A percentile compares a stretch with the other conserved stretches of the same genome.
Evolutionary conservation across 2,329 filamentous ascomycete species (phyloP).

Genomic region (Microdochium bolleyi): DNA sequence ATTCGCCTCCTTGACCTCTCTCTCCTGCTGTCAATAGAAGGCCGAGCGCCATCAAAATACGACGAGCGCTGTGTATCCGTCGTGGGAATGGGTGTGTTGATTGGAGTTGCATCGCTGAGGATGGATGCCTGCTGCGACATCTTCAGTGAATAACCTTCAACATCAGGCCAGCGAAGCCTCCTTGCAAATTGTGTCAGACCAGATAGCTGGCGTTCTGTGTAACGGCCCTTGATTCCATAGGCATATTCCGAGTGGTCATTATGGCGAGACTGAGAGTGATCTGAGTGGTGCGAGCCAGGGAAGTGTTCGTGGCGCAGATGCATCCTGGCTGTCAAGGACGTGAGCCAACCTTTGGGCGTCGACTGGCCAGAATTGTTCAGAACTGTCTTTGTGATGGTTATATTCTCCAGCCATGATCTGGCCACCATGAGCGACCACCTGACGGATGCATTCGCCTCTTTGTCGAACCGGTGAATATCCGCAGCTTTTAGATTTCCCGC

Average conservation of each 20-base stretch:
- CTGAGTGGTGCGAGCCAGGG: slow-evolving; percentile 24
- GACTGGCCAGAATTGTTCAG: slow-evolving; percentile 21
- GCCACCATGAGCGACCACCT: slow-evolving; percentile 61
- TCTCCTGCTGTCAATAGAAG: slow-evolving; percentile 16
- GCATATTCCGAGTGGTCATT: slow-evolving; percentile 19
- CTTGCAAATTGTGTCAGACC: slow-evolving; percentile 57
- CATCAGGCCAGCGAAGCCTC: slow-evolving; percentile 54
- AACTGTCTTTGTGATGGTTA: slow-evolving; percentile 43
- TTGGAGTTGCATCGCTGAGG: slow-evolving; percentile 31
- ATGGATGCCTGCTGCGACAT: slow-evolving; percentile 39
- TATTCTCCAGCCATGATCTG: slow-evolving; percentile 60
- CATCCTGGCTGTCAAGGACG: slow-evolving; percentile 47
- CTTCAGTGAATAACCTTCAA: slow-evolving; percentile 40
- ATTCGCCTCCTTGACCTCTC: slow-evolving; percentile 38
- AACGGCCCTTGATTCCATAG: slow-evolving; percentile 46
- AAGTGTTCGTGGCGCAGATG: slow-evolving; percentile 29
- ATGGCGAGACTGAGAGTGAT: slow-evolving; percentile 26
- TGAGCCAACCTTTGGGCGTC: slow-evolving; percentile 41
- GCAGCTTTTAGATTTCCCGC: slow-evolving; percentile 42
- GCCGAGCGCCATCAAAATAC: slow-evolving; percentile 32
- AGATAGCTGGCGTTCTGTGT: slow-evolving; percentile 50
- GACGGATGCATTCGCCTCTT: slow-evolving; percentile 51
- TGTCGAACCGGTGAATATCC: slow-evolving; percentile 53
- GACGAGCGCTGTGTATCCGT: slow-evolving; percentile 30
- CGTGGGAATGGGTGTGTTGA: slow-evolving; percentile 29